A percentile compares a stretch with the other conserved stretches of the same genome.
phyloP scores from a whole-genome alignment of 2,329 filamentous ascomycete species.

The Chaetomiaceae sp. region DNA sequence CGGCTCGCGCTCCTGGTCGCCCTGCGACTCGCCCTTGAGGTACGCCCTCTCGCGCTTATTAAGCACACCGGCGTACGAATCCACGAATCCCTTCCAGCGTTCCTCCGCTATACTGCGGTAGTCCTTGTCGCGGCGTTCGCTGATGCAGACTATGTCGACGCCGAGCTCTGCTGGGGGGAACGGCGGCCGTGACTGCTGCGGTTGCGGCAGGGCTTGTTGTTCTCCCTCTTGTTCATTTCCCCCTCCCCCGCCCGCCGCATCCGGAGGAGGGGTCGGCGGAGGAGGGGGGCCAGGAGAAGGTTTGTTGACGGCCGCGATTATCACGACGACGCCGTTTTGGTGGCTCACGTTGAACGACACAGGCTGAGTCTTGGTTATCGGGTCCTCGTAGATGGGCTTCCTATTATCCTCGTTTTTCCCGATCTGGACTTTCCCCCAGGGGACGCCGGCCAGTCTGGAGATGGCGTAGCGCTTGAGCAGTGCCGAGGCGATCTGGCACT shows the following conservation, averaged over 20 bases:
- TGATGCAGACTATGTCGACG: conserved; percentile 71
- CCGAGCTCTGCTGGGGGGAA: conserved; percentile 51
- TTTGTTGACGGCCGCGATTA: conserved; percentile 51
- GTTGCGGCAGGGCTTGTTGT: too few species aligned
- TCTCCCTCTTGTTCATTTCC: too few species aligned
- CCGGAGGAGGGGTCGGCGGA: too few species aligned
- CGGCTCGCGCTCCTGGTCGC: conserved; percentile 21
- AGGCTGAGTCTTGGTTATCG: conserved; percentile 42
- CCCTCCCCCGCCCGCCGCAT: too few species aligned
- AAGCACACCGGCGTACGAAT: conserved; percentile 69
- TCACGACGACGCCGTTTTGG: conserved; percentile 68
- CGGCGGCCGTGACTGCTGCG: too few species aligned
- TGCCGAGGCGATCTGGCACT: conserved; percentile 67
- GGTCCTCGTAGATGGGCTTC: conserved; percentile 52
- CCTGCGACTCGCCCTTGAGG: conserved; percentile 47
- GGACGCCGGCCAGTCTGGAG: conserved; percentile 45
- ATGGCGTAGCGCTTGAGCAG: conserved; percentile 71
- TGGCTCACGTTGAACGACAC: conserved; percentile 73
- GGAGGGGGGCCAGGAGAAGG: conserved; percentile 31
- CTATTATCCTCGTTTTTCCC: too few species aligned
- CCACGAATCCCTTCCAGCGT: conserved; percentile 64
- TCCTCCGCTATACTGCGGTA: conserved; percentile 49
- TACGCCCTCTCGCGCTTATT: conserved; percentile 55
- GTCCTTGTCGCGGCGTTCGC: conserved; percentile 63
- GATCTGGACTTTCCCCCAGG: not conserved